These are phyloP conservation scores for Hyaloscypha bicolor DNA, from an alignment of 495 filamentous ascomycete genomes.

Conservation along the genomic window DNA sequence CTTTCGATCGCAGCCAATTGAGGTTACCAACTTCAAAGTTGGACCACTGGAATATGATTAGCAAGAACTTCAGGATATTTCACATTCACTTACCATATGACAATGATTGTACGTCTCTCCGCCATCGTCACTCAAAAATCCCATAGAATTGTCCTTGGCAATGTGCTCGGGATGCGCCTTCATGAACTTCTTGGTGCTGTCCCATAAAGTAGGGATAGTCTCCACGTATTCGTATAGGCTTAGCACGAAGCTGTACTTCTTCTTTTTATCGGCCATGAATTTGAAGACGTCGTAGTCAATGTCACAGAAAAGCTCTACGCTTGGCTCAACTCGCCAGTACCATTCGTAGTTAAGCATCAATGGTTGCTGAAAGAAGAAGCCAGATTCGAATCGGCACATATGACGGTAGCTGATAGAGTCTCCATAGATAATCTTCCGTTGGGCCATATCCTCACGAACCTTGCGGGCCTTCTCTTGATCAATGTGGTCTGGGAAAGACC, in stretches of 20 bases:
- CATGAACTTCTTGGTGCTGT: conserved; percentile 90
- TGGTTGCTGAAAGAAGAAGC: conserved; percentile 88
- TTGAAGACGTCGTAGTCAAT: conserved; percentile 82
- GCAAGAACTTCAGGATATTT: background rate
- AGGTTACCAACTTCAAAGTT: conserved; percentile 90
- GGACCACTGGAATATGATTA: conserved; percentile 64
- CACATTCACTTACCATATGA: conserved; percentile 73
- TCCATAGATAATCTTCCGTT: conserved; percentile 90
- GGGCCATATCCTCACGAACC: conserved; percentile 81
- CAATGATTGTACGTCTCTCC: conserved; percentile 94
- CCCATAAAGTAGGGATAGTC: conserved; percentile 95
- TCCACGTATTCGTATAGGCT: conserved; percentile 94
- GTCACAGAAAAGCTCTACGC: conserved; percentile 86
- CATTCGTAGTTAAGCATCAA: conserved; percentile 85
- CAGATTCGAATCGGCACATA: conserved; percentile 93
- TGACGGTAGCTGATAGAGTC: conserved; percentile 90
- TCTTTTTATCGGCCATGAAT: conserved; percentile 83
- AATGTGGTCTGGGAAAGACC: conserved; percentile 87
- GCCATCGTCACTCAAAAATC: conserved; percentile 86
- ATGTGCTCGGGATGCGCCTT: conserved; percentile 86
- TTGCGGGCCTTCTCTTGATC: conserved; percentile 82
- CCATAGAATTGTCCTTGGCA: conserved; percentile 80
- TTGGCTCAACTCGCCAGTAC: conserved; percentile 93
- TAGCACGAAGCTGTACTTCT: conserved; percentile 88
- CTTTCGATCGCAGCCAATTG: conserved; percentile 77